phyloP scores from a whole-genome alignment of 1,284 basidiomycete genomes.

The Ganoderma multipileum region DNA sequence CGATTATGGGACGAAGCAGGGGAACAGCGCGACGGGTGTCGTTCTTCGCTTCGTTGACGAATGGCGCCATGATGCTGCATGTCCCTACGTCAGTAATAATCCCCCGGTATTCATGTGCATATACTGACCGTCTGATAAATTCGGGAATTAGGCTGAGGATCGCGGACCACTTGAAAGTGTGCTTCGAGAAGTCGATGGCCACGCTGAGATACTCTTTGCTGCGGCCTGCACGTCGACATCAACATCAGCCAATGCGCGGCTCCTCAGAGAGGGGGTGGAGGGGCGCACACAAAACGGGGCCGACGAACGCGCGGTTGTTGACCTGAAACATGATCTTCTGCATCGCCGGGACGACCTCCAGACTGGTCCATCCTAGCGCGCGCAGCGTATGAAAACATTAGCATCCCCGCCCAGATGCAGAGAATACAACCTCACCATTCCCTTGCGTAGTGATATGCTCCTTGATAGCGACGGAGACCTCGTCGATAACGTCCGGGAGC shows the following conservation, averaged over 20 bases:
- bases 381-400: not conserved
- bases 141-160: no score
- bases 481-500: constrained; percentile 36
- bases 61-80: not conserved
- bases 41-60: not conserved
- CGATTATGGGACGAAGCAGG: not conserved
- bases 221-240: no score
- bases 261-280: no score
- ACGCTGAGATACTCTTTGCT: no score
- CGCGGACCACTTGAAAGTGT: no score
- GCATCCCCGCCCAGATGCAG: no score
- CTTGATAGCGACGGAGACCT: constrained; percentile 33
- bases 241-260: no score
- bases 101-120: no score
- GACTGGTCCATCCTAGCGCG: constrained; percentile 14
- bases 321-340: constrained; percentile 19
- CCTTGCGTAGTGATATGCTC: constrained; percentile 24
- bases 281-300: constrained; percentile 45
- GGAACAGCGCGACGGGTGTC: not conserved
- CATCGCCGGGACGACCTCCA: constrained; percentile 8
- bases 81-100: not conserved
- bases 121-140: no score
- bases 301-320: constrained; percentile 55
- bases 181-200: no score
- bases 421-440: not conserved